Evolutionary conservation across 371 early-diverging fungal species (phyloP).

Genomic region (Mortierella sp.): DNA sequence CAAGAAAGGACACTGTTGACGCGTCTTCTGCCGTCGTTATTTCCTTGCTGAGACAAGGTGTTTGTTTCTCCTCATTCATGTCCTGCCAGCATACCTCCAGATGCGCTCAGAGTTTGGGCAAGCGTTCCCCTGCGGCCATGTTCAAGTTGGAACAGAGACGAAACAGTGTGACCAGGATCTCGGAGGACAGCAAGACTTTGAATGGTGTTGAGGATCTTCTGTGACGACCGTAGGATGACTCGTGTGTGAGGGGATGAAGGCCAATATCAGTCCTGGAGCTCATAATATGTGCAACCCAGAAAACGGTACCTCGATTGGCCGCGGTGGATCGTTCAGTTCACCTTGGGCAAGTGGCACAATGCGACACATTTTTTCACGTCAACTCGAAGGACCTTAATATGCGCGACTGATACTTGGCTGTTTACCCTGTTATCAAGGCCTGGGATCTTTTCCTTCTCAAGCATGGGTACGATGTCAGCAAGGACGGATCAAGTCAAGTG

Average conservation of each 20-base stretch:
- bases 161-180: conserved; percentile 15
- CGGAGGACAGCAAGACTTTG: conserved; percentile 15
- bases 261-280: conserved; percentile 28
- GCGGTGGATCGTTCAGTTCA: conserved; percentile 67
- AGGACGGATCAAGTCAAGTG: conserved; percentile 34
- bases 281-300: conserved; percentile 67
- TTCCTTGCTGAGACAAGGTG: no score
- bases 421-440: conserved; percentile 56
- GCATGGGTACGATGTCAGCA: conserved; percentile 33
- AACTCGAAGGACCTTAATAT: conserved; percentile 65
- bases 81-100: no score
- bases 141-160: conserved; percentile 14
- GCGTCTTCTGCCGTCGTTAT: no score
- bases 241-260: conserved; percentile 59
- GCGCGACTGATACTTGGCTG: conserved; percentile 60
- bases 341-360: conserved; percentile 67
- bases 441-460: conserved; percentile 45
- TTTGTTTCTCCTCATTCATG: no score
- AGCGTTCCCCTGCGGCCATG: conserved; percentile 25
- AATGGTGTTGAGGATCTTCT: neutral
- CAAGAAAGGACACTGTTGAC: no score
- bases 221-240: conserved; percentile 5
- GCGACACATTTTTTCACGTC: conserved; percentile 67
- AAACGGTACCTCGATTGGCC: conserved; percentile 76
- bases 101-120: conserved; percentile 29